Evolutionary conservation across 2,329 filamentous ascomycete species (phyloP).

Genomic region (Periglandula ipomoeae): DNA sequence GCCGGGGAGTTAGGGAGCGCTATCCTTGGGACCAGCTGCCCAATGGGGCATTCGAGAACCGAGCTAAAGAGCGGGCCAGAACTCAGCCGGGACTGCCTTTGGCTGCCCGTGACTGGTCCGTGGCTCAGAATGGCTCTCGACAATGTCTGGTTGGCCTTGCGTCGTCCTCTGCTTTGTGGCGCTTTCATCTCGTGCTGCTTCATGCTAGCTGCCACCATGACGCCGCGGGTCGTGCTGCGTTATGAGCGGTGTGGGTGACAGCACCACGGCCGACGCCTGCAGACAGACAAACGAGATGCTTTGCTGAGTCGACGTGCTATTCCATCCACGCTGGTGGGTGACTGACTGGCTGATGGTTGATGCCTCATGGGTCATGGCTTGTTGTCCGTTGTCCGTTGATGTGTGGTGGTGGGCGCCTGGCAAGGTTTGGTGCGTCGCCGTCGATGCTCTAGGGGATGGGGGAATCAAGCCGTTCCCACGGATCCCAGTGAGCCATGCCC

Average conservation of each 20-base stretch:
- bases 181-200: constrained; percentile 3
- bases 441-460: background rate
- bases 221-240: constrained; percentile 1
- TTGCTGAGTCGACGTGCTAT: too few relatives aligned
- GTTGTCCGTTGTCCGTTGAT: background rate
- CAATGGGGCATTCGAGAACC: constrained; percentile 39
- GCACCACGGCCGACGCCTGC: background rate
- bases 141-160: background rate
- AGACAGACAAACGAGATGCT: background rate
- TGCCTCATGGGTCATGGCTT: background rate
- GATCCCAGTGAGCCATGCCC: constrained; percentile 7
- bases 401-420: background rate
- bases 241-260: constrained; percentile 23
- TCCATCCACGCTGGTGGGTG: background rate
- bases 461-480: constrained; percentile 5
- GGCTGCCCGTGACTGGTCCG: constrained; percentile 7
- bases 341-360: background rate
- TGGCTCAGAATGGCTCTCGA: constrained; percentile 2
- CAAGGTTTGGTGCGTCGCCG: background rate
- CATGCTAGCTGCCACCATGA: constrained; percentile 3
- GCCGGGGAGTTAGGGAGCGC: constrained; percentile 25
- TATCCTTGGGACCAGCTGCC: constrained; percentile 32
- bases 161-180: background rate
- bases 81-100: constrained; percentile 26
- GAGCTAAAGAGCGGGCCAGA: constrained; percentile 35